Evolutionary conservation across 2,329 filamentous ascomycete genomes (phyloP), one percentile per base, ranked within the genome.

Genomic region (Pseudopithomyces maydicus): DNA sequence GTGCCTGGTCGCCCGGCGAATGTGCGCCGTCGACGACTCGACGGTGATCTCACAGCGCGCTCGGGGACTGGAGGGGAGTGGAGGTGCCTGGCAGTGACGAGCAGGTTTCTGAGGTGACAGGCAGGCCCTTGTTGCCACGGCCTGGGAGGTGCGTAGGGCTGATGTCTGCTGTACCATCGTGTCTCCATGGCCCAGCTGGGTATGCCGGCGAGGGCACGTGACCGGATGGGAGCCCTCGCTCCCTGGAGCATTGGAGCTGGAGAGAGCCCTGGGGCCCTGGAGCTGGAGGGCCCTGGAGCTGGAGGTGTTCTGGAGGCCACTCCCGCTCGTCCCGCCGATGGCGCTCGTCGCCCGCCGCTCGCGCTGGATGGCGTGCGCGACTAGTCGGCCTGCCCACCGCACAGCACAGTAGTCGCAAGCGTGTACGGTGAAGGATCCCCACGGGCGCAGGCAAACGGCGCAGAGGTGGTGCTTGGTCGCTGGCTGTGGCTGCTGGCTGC

Each of bases 11-110:
- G 38, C n/a, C 35, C 49, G 36, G 46, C 43, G 7, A 51, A n/a
- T 29, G 4, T 29, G 5, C 26, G 4, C 26, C 35, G 17, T 53
- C 12, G 48, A 42, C 49, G 26, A 48, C 3, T 36, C 48, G 23
- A 29, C 39, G 15, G 53, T 59, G 56, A 58, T 54, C 57, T 62
- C 58, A 60, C 44, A 26, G 6, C 35, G n/a, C n/a, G n/a, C n/a
- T n/a, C n/a, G n/a, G n/a, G n/a, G n/a, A 17, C 19, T 12, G 1
- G 6, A 4, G 15, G 11, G 6, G 33, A 33, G 33, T 67, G 63
- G 61, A 58, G 51, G 63, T 65, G 59, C 63, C 65, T 68, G 62
- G 54, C 51, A 19, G 35, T 11, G 32, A n/a, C 23, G 20, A 45
- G 54, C 57, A 57, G 44, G 50, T 20, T 44, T 26, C 19, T 7